Evolutionary conservation across 2,329 filamentous ascomycete genomes (phyloP).

Genomic region (Penicillium rolfsii): DNA sequence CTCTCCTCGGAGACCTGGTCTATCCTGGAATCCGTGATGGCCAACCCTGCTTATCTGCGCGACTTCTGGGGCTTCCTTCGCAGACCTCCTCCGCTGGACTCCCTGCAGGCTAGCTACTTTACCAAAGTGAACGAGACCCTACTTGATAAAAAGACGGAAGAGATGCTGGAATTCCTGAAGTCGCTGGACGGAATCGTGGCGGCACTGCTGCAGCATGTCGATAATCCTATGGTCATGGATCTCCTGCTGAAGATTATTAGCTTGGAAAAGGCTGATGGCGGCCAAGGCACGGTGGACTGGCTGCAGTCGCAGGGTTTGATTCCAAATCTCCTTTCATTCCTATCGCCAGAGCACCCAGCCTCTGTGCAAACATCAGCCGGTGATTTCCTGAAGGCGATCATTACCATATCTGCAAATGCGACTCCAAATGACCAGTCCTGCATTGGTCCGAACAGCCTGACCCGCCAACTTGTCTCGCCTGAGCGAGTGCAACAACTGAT

Average conservation of each 20-base stretch:
- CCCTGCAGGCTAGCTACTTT: slow-evolving; percentile 94
- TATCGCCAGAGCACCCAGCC: slow-evolving; percentile 81
- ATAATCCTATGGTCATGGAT: slow-evolving; percentile 99
- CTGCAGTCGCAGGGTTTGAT: slow-evolving; percentile 87
- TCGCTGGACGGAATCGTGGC: slow-evolving; percentile 78
- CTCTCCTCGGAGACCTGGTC: slow-evolving; percentile 96
- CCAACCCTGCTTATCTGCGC: slow-evolving; percentile 75
- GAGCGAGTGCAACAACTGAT: slow-evolving; percentile 84
- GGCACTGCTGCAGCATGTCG: slow-evolving; percentile 87
- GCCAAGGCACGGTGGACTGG: slow-evolving; percentile 97
- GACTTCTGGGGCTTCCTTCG: slow-evolving; percentile 92
- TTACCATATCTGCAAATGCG: slow-evolving; percentile 97
- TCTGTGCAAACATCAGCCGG: slow-evolving; percentile 95
- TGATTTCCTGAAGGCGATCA: slow-evolving; percentile 97
- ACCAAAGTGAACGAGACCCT: slow-evolving; percentile 98
- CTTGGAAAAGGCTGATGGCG: slow-evolving; percentile 87
- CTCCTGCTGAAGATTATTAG: slow-evolving; percentile 95
- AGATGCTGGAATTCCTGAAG: slow-evolving; percentile 91
- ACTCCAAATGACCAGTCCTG: slow-evolving; percentile 99
- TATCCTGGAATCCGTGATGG: slow-evolving; percentile 88
- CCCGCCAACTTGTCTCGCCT: slow-evolving; percentile 87
- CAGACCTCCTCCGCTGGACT: slow-evolving; percentile 81
- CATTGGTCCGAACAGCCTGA: slow-evolving; percentile 96
- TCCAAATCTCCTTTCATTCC: slow-evolving; percentile 80
- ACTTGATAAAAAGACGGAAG: slow-evolving; percentile 95